Evolutionary conservation across 768 basidiomycete species (phyloP).

Genomic region (Auriscalpium microsporum): DNA sequence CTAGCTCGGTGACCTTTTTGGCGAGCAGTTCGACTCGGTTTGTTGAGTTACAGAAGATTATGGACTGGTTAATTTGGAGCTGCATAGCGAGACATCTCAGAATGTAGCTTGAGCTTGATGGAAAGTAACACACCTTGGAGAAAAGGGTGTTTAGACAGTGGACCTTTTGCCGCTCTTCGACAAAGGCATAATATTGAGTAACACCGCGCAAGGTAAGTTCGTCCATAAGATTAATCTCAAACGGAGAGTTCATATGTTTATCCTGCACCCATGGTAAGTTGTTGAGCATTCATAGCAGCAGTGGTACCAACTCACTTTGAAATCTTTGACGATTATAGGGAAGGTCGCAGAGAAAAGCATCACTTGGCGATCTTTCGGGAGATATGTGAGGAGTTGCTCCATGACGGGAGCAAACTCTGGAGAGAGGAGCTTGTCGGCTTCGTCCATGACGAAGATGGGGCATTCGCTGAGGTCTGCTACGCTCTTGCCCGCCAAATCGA

Average conservation of each 20-base stretch:
- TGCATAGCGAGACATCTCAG: slow-evolving; percentile 23
- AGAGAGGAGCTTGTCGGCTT: slow-evolving; percentile 95
- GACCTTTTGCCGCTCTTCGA: slow-evolving; percentile 98
- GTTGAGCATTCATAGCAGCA: not conserved
- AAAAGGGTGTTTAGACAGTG: slow-evolving; percentile 99
- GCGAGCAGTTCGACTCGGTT: slow-evolving; percentile 98
- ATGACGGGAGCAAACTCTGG: slow-evolving; percentile 98
- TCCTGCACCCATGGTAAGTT: slow-evolving; percentile 42
- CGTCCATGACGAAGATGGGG: slow-evolving; percentile 98
- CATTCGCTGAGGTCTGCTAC: slow-evolving; percentile 94
- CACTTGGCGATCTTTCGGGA: slow-evolving; percentile 83
- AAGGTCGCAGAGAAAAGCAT: slow-evolving; percentile 99
- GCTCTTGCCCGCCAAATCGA: slow-evolving; percentile 88
- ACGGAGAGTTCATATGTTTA: slow-evolving; percentile 91
- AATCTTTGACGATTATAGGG: slow-evolving; percentile 98
- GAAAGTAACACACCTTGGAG: slow-evolving; percentile 66
- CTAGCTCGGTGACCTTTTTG: slow-evolving; percentile 98
- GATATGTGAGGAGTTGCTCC: slow-evolving; percentile 85
- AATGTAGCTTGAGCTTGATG: not conserved
- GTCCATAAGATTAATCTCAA: slow-evolving; percentile 99
- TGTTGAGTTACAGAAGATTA: slow-evolving; percentile 99
- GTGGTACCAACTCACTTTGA: slow-evolving; percentile 56
- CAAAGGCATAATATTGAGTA: slow-evolving; percentile 98
- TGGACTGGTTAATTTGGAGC: slow-evolving; percentile 99
- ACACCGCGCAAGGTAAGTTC: slow-evolving; percentile 98